Base-by-base conservation (phyloP, 495 filamentous ascomycete species). In the Penicillium canariense region DNA sequence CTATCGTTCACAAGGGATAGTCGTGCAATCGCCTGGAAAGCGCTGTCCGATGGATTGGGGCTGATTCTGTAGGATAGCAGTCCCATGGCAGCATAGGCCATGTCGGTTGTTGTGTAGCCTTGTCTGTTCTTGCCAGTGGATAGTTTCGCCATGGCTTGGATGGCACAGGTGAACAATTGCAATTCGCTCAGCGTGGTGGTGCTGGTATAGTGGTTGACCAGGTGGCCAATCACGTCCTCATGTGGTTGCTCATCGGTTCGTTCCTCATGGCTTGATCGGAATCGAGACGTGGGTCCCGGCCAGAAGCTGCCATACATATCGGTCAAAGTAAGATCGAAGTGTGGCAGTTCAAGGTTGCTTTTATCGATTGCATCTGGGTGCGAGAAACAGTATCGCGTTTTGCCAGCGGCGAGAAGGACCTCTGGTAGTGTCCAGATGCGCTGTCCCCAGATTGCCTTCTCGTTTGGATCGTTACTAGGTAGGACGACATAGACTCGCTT, bases 271-370 rank as follows among this genome's bases (percentile, higher is more conserved):
- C 35, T 26, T 8, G 23, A 44, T 15, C 35, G 40, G 20, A 32
- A 51, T 5, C 48, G 31, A 38, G 54, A 50, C 6, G 50, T 25
- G 23, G 27, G 36, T 15, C 26, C 10, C 12, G 34, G 25, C 55
- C 55, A 58, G 45, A 58, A 58, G 17, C 55, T 58, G 18, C 43
- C 17, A 26, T 58, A 58, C 55, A 58, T 58, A 20, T 58, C 55
- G 1, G 43, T 53, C 28, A 58, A 53, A 2, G 44, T 30, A 8
- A 58, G 49, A 28, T 49, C 36, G 31, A 23, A 36, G 34, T 22
- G 18, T 22, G 38, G 38, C 10, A 42, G 17, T 23, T 42, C 38
- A 0, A 14, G 10, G 20, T 6, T 14, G 11, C n/a, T 12, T 10
- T 23, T 42, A 14, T 42, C 38, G 25, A 22, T 25, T 8, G 38